Percentiles rank a stretch among this genome's conserved stretches.
phyloP scores from a whole-genome alignment of 306 rosid genomes.

The Cicer pinnatifidum region DNA sequence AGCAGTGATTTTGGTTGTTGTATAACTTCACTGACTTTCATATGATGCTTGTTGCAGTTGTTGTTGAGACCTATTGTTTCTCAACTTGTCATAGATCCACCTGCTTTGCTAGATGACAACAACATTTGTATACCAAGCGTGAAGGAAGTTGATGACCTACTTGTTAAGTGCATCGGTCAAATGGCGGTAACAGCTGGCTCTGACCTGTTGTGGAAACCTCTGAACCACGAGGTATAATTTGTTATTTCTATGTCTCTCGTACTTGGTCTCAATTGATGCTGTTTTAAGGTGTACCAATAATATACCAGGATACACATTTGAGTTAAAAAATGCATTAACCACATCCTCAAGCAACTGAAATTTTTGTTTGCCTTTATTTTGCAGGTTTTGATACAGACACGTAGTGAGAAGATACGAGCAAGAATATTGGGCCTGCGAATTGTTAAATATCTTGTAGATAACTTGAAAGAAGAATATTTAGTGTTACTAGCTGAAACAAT shows the following conservation, averaged over 20 bases:
- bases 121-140: conserved; percentile 58
- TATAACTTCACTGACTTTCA: conserved; percentile 37
- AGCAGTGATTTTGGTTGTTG: conserved; percentile 6
- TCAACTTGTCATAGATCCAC: conserved; percentile 80
- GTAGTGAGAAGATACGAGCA: conserved; percentile 74
- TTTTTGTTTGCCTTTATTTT: background rate
- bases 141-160: conserved; percentile 77
- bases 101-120: conserved; percentile 59
- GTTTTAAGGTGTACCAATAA: background rate
- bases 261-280: background rate
- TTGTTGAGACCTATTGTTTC: conserved; percentile 83
- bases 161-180: conserved; percentile 82
- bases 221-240: conserved; percentile 77
- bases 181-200: conserved; percentile 94
- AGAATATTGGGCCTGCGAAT: conserved; percentile 78
- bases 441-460: conserved; percentile 71
- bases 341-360: conserved; percentile 1
- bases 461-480: conserved; percentile 83
- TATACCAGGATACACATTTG: background rate
- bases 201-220: conserved; percentile 88
- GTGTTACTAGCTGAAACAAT: conserved; percentile 86
- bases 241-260: background rate
- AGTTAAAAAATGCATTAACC: conserved; percentile 1
- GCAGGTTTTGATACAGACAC: conserved; percentile 91
- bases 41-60: conserved; percentile 56